Percentiles rank a stretch among this genome's conserved stretches.
These are phyloP conservation scores for Penicillium bialowiezense DNA, from an alignment of 495 filamentous ascomycete genomes.

Conservation along the genomic window DNA sequence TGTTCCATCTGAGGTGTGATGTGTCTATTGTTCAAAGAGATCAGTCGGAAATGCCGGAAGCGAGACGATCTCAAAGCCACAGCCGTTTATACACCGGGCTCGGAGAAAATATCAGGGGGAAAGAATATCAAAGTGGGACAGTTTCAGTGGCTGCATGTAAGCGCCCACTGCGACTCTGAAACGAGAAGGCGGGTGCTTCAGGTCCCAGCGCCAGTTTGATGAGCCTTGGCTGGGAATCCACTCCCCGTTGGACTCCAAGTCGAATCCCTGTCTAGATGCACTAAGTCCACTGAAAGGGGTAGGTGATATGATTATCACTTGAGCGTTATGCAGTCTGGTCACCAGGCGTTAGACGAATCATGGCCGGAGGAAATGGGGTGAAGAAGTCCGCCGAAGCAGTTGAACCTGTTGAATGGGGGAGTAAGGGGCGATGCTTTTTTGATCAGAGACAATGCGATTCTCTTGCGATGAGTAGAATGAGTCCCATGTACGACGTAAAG, in stretches of 20 bases:
- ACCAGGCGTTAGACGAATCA: conserved; percentile 6
- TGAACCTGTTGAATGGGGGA: no score
- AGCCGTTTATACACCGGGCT: conserved; percentile 14
- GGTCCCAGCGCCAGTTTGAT: conserved; percentile 35
- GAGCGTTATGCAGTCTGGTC: conserved; percentile 19
- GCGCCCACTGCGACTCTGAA: conserved; percentile 33
- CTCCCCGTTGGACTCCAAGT: conserved; percentile 12
- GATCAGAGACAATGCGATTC: not conserved
- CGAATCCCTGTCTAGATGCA: conserved; percentile 1
- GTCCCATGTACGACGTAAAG: no score
- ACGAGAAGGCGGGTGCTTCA: conserved; percentile 34
- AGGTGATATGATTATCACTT: conserved; percentile 16
- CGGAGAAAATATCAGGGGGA: conserved; percentile 18
- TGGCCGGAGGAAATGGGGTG: not conserved
- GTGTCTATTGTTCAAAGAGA: not conserved
- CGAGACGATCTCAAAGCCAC: conserved; percentile 7
- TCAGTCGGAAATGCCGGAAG: conserved; percentile 1
- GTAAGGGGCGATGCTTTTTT: no score
- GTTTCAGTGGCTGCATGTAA: conserved; percentile 33
- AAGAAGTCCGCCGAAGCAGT: no score
- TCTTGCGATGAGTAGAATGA: not conserved
- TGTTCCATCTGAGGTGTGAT: not conserved
- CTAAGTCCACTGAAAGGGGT: conserved; percentile 4
- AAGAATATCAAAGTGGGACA: not conserved
- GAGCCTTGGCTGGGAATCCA: conserved; percentile 18